Evolutionary conservation across 1,139 yeast species (phyloP).

Genomic region (Diutina sp.): DNA sequence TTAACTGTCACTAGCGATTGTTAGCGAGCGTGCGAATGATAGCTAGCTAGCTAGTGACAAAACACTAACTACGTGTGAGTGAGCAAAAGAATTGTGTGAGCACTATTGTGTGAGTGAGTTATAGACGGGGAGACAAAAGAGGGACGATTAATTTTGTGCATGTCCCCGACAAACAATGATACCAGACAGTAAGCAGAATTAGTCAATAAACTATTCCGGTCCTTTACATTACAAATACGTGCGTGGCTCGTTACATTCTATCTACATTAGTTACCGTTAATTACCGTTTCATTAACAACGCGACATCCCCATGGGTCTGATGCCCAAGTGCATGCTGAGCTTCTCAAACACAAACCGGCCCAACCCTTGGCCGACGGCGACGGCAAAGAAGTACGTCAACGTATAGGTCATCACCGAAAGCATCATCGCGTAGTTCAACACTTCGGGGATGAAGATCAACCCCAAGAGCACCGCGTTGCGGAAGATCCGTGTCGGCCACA

Average conservation of each 20-base stretch:
- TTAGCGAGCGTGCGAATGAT: too few species aligned
- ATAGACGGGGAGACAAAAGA: too few species aligned
- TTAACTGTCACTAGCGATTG: too few species aligned
- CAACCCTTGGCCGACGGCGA: slow-evolving; percentile 51
- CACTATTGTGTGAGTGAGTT: too few species aligned
- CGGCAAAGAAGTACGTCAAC: slow-evolving; percentile 56
- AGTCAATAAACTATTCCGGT: too few species aligned
- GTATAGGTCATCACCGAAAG: slow-evolving; percentile 67
- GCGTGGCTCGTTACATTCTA: background rate
- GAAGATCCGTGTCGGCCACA: slow-evolving; percentile 5
- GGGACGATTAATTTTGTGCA: too few species aligned
- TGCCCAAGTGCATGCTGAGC: slow-evolving; percentile 22
- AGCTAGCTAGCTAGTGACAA: too few species aligned
- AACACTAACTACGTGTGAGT: too few species aligned
- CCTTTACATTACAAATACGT: too few species aligned
- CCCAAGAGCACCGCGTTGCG: slow-evolving; percentile 45
- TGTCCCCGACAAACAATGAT: too few species aligned
- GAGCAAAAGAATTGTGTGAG: too few species aligned
- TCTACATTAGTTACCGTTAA: background rate
- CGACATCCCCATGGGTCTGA: slow-evolving; percentile 10
- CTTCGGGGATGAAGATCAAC: slow-evolving; percentile 46
- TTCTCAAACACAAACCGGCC: slow-evolving; percentile 61
- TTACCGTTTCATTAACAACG: background rate
- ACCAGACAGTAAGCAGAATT: too few species aligned
- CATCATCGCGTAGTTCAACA: slow-evolving; percentile 62